A percentile compares a stretch with the other conserved stretches of the same genome.
Conservation (phyloP, 768 basidiomycete species). For the Kwoniella dejecticola region DNA sequence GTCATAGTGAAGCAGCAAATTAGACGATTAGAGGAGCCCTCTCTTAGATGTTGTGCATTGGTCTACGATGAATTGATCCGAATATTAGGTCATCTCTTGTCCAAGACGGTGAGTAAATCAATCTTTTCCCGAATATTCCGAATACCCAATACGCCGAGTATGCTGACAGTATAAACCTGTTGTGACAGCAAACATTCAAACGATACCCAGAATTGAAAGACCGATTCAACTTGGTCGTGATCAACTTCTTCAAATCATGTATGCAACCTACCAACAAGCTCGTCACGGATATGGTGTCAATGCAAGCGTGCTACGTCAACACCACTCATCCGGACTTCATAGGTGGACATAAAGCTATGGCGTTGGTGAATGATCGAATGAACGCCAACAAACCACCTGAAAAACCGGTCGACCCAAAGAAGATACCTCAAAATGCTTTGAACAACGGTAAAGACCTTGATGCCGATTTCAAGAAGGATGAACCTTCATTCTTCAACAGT, state of each 20-base stretch:
- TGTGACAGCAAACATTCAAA: conserved; percentile 89
- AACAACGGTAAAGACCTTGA: conserved; percentile 97
- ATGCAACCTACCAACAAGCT: conserved; percentile 96
- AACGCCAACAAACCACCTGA: conserved; percentile 75
- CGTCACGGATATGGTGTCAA: conserved; percentile 86
- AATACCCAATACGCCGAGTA: conserved; percentile 27
- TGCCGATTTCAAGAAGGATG: conserved; percentile 83
- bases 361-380: conserved; percentile 70
- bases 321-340: conserved; percentile 99
- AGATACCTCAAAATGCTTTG: conserved; percentile 64
- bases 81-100: conserved; percentile 86
- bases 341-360: conserved; percentile 93
- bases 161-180: too few relatives aligned
- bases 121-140: too few relatives aligned
- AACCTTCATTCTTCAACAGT: conserved; percentile 87
- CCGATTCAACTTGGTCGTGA: conserved; percentile 91
- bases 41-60: conserved; percentile 88
- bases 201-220: conserved; percentile 96
- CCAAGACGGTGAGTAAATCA: conserved; percentile 71
- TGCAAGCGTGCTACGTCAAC: conserved; percentile 99
- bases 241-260: conserved; percentile 91
- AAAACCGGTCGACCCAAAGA: conserved; percentile 71
- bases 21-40: conserved; percentile 90
- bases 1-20: conserved; percentile 99
- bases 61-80: conserved; percentile 97